Percentiles rank a stretch among this genome's conserved stretches.
phyloP scores from a whole-genome alignment of 768 basidiomycete genomes.

The Lactarius indigo region DNA sequence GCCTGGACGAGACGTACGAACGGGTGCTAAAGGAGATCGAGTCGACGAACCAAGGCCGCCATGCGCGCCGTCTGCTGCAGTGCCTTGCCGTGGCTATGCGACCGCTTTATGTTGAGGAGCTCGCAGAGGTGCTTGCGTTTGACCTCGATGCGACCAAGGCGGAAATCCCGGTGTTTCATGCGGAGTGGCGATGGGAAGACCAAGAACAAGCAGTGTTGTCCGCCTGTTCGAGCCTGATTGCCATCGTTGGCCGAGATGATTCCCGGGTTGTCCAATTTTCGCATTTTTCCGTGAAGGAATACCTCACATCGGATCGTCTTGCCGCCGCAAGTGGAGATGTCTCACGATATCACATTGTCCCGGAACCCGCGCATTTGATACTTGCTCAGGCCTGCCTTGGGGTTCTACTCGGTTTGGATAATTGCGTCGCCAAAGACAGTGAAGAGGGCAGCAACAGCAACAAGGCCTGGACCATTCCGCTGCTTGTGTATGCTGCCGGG shows the following conservation, averaged over 20 bases:
- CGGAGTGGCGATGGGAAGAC: neutral
- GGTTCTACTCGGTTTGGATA: neutral
- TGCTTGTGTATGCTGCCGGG: neutral
- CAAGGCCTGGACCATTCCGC: too few relatives aligned
- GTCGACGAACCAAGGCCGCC: neutral
- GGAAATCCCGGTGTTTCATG: neutral
- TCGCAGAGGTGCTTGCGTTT: neutral
- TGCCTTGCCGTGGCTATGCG: neutral
- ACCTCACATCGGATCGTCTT: neutral
- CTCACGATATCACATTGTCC: neutral
- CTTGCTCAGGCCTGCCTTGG: neutral
- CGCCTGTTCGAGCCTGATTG: neutral
- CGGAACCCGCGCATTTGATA: neutral
- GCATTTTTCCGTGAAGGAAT: neutral
- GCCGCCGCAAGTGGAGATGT: neutral
- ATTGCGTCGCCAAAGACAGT: neutral
- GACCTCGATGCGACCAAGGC: neutral
- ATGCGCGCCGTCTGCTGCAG: neutral
- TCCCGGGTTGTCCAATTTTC: neutral
- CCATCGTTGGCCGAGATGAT: neutral
- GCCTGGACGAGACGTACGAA: too few relatives aligned
- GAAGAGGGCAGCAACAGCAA: rapidly evolving
- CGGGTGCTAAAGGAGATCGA: too few relatives aligned
- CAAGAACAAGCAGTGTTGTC: neutral
- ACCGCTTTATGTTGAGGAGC: neutral